Percentiles rank a stretch among this genome's conserved stretches.
phyloP scores from a whole-genome alignment of 1,139 yeast genomes.

The Geotrichum aggregatum region DNA sequence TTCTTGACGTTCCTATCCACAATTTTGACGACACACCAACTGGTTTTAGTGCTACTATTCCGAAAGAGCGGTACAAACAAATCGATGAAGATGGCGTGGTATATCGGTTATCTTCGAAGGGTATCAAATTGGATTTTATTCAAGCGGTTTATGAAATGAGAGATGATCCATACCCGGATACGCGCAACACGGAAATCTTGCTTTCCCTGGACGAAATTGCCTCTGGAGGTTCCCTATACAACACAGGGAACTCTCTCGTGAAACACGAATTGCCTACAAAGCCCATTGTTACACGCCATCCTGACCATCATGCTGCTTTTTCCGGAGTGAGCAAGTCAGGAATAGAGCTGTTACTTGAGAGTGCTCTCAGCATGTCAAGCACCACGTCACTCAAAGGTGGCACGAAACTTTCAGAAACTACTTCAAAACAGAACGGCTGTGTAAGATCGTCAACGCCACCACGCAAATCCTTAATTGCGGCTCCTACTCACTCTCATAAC shows the following conservation, averaged over 20 bases:
- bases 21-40: not conserved
- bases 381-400: not conserved
- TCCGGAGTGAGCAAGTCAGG: conserved; percentile 32
- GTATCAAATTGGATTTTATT: conserved; percentile 71
- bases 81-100: not conserved
- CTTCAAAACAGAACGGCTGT: no score
- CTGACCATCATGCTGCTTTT: conserved; percentile 27
- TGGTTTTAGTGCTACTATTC: conserved; percentile 1
- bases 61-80: not conserved
- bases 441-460: no score
- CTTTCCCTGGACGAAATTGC: conserved; percentile 38
- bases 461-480: no score
- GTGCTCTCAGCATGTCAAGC: conserved; percentile 29
- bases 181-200: conserved; percentile 31
- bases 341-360: conserved; percentile 41
- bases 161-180: conserved; percentile 30
- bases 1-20: conserved; percentile 44
- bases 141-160: conserved; percentile 36
- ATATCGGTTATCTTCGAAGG: conserved; percentile 45
- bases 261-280: no score
- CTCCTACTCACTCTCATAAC: no score
- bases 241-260: no score
- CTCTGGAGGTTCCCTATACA: conserved; percentile 23
- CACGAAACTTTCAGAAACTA: no score
- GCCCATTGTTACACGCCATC: no score